Conservation (phyloP, 768 basidiomycete species). For the Imleria badia region DNA sequence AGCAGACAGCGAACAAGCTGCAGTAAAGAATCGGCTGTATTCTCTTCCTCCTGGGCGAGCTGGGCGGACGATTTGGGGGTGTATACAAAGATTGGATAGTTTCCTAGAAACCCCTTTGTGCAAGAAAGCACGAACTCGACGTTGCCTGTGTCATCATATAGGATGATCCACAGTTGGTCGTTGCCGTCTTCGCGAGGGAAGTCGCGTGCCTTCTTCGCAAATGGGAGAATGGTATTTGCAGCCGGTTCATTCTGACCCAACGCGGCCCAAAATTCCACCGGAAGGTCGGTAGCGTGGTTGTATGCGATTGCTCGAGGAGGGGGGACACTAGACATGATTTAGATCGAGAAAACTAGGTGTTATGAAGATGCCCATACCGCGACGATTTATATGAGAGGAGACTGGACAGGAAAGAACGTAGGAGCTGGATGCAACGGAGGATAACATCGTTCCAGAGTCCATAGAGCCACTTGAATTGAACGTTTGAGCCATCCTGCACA, state of each 20-base stretch:
- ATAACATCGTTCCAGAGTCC: not conserved
- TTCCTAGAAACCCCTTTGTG: conserved; percentile 52
- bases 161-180: conserved; percentile 34
- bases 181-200: not conserved
- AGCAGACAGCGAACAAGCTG: conserved; percentile 43
- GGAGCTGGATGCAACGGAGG: not conserved
- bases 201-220: conserved; percentile 32
- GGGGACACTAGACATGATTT: conserved; percentile 19
- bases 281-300: conserved; percentile 17
- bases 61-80: conserved; percentile 40
- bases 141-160: conserved; percentile 12
- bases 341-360: conserved; percentile 12
- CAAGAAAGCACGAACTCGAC: conserved; percentile 53
- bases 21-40: conserved; percentile 40
- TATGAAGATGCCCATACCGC: conserved; percentile 12
- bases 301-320: conserved; percentile 2
- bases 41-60: conserved; percentile 28
- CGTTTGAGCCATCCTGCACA: conserved; percentile 22
- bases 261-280: conserved; percentile 27
- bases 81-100: conserved; percentile 69
- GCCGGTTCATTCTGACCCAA: conserved; percentile 31
- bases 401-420: not conserved
- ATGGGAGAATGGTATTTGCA: conserved; percentile 43
- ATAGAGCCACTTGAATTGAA: conserved; percentile 1
- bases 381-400: conserved; percentile 7